Conservation (phyloP, 108 stramenopile genomes). For the Bacterosira constricta region DNA sequence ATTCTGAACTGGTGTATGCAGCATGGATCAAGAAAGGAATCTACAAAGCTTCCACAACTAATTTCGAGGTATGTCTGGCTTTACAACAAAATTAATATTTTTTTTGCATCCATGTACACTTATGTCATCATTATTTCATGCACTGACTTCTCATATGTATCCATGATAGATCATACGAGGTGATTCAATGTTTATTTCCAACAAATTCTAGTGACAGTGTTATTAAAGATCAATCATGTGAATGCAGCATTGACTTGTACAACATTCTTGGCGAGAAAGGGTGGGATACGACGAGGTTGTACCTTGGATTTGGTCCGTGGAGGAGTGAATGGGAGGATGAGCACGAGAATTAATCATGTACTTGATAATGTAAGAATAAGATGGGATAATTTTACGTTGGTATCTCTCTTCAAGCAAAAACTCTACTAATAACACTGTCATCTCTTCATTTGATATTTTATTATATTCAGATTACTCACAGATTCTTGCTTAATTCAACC, state of each 20-base stretch:
- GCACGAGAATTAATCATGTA: too few relatives aligned
- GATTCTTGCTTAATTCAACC: too few relatives aligned
- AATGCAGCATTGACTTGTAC: conserved; percentile 1
- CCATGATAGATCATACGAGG: conserved; percentile 1
- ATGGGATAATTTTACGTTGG: too few relatives aligned
- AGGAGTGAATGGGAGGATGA: conserved; percentile 35
- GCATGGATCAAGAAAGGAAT: conserved; percentile 2
- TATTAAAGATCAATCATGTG: neutral
- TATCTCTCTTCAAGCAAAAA: too few relatives aligned
- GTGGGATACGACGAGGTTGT: conserved; percentile 74
- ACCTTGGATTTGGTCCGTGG: conserved; percentile 67
- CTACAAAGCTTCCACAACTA: neutral
- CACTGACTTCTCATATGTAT: neutral
- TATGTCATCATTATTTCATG: neutral
- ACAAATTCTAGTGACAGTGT: neutral
- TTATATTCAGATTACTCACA: too few relatives aligned
- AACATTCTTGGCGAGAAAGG: conserved; percentile 46
- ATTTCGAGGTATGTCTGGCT: neutral
- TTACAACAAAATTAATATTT: neutral
- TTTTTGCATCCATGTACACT: neutral
- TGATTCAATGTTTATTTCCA: conserved; percentile 15
- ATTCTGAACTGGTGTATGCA: conserved; percentile 32
- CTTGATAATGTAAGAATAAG: too few relatives aligned
- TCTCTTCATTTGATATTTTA: too few relatives aligned
- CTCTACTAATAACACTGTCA: too few relatives aligned